Percentiles rank a stretch among this genome's conserved stretches.
phyloP scores from a whole-genome alignment of 2,329 filamentous ascomycete species.

The Pseudocercospora pini-densiflorae region DNA sequence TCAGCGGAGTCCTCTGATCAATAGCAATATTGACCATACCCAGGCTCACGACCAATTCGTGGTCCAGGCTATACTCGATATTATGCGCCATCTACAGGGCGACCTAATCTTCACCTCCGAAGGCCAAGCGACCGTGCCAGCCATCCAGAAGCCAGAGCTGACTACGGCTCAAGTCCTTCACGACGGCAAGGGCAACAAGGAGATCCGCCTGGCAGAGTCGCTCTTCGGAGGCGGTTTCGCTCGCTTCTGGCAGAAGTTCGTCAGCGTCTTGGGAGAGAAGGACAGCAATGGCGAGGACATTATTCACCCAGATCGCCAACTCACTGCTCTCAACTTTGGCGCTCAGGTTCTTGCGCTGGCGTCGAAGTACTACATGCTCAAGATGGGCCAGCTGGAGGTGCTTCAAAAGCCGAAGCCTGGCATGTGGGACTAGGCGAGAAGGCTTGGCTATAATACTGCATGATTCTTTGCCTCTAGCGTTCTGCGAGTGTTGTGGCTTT shows the following conservation, averaged over 20 bases:
- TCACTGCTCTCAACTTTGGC: neutral
- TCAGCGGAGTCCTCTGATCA: too few species aligned
- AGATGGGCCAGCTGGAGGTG: neutral
- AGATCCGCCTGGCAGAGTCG: neutral
- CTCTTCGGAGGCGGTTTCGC: neutral
- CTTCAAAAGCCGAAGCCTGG: neutral
- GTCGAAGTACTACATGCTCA: neutral
- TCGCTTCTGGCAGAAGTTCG: neutral
- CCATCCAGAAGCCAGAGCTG: neutral
- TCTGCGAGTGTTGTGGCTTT: neutral
- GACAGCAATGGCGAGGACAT: neutral
- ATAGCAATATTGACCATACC: too few species aligned
- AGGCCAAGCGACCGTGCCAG: neutral
- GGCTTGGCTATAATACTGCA: neutral
- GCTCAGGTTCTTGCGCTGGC: neutral
- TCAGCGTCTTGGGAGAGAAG: neutral
- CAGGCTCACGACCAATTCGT: neutral
- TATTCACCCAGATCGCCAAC: neutral
- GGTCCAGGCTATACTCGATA: neutral
- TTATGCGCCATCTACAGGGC: neutral
- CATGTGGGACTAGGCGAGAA: neutral
- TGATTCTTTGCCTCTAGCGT: neutral
- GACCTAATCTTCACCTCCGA: neutral
- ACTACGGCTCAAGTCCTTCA: neutral
- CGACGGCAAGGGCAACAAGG: neutral